Conservation (phyloP, 2,329 filamentous ascomycete species). For the Xylaria sp. region DNA sequence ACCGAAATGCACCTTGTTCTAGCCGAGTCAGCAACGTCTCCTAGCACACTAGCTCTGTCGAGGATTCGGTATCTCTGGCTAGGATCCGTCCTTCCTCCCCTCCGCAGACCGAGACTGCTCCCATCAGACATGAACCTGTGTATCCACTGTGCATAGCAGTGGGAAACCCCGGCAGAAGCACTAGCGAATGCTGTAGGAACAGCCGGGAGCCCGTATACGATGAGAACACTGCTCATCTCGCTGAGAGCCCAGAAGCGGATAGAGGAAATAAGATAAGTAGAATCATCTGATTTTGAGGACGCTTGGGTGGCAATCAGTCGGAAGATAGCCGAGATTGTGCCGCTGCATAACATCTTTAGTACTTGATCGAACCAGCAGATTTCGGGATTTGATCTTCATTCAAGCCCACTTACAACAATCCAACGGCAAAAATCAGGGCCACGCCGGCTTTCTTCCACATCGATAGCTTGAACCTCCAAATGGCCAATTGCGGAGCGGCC, state of each 20-base stretch:
- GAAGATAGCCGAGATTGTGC: conserved; percentile 20
- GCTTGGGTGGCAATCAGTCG: conserved; percentile 5
- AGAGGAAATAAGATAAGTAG: conserved; percentile 9
- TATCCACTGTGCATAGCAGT: conserved; percentile 1
- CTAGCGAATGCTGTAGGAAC: conserved; percentile 7
- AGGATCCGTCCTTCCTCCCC: not conserved
- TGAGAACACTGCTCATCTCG: conserved; percentile 16
- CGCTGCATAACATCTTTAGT: conserved; percentile 10
- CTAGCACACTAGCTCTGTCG: conserved; percentile 8
- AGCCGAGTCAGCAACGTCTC: not conserved
- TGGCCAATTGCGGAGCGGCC: conserved; percentile 7
- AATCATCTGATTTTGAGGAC: conserved; percentile 10
- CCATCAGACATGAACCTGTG: not conserved
- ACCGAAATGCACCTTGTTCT: conserved; percentile 13
- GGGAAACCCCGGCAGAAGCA: not conserved
- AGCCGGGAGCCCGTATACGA: conserved; percentile 20
- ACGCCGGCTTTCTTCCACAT: conserved; percentile 4
- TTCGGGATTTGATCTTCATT: not conserved
- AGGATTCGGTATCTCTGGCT: conserved; percentile 19
- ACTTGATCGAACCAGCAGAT: too few species aligned
- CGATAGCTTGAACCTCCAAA: conserved; percentile 13
- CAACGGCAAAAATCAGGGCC: conserved; percentile 4
- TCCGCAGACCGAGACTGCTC: conserved; percentile 1
- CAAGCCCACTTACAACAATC: conserved; percentile 18
- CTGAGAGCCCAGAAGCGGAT: conserved; percentile 21